Conservation (phyloP, 2,329 filamentous ascomycete species). For the Rhytidhysteron rufulum region DNA sequence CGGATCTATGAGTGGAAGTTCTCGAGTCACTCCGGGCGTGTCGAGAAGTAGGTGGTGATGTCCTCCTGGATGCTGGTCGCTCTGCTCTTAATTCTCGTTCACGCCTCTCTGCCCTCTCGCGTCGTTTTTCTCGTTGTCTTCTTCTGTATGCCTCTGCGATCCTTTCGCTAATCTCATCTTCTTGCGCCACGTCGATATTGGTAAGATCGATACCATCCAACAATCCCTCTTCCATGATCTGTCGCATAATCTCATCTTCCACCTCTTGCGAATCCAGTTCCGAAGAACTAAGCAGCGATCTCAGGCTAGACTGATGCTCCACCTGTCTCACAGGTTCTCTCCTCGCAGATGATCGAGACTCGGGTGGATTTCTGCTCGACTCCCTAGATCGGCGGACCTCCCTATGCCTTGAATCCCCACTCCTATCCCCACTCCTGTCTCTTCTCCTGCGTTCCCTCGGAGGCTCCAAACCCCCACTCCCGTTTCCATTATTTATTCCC, state of each 20-base stretch:
- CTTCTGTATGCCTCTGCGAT: constrained; percentile 86
- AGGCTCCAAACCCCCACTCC: constrained; percentile 40
- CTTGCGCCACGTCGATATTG: constrained; percentile 76
- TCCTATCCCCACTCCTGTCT: constrained; percentile 37
- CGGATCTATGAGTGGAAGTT: constrained; percentile 15
- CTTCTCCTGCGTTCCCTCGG: constrained; percentile 29
- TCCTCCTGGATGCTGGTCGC: constrained; percentile 16
- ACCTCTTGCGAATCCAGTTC: constrained; percentile 74
- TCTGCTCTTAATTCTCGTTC: constrained; percentile 39
- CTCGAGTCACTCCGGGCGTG: constrained; percentile 17
- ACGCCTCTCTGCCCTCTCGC: constrained; percentile 34
- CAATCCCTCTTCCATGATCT: constrained; percentile 83
- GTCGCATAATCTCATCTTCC: constrained; percentile 81
- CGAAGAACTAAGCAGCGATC: constrained; percentile 77
- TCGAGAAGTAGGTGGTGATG: constrained; percentile 12
- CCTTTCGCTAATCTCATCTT: constrained; percentile 84
- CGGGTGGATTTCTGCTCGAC: constrained; percentile 24
- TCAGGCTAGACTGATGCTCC: constrained; percentile 84
- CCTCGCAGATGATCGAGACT: constrained; percentile 13
- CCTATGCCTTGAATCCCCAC: constrained; percentile 24
- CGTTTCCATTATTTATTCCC: constrained; percentile 43
- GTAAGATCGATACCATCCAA: constrained; percentile 85
- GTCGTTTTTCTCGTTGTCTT: constrained; percentile 63
- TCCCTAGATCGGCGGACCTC: constrained; percentile 19
- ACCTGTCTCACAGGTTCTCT: constrained; percentile 53